Evolutionary conservation across 805 yeast genomes (phyloP), one percentile per base, ranked within the genome.

Genomic region (Candida sithepensis): DNA sequence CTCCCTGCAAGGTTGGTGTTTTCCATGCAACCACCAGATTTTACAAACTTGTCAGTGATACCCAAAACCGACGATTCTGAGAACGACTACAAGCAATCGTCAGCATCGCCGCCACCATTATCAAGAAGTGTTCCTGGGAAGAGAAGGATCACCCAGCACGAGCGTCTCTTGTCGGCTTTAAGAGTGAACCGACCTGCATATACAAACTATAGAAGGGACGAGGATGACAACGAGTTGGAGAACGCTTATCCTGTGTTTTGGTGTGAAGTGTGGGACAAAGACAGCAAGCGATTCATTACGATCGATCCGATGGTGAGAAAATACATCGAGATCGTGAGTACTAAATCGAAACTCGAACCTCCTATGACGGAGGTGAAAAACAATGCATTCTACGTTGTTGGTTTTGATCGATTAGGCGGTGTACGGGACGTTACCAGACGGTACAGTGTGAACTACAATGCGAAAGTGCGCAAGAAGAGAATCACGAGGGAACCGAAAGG

Each of bases 191-290:
- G 50, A 45, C 50, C 57, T 36, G 32, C 60, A 6, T 59, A 53
- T 45, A 46, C 57, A 3, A 53, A 52, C 41, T 44, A 26, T 28
- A 45, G 23, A 32, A 20, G 28, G 26, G 44, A 41, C 7, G 50
- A 51, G 10, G 41, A 47, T 12, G 48, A 49, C 9, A 46, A 22
- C 6, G 45, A 48, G 1, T 48, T 43, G 18, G 51, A 51, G 16
- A 53, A 53, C 1, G 47, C 50, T 8, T 84, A 71, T 58, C 97
- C 97, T 0, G 74, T 90, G 0, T 90, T 84, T 60, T 94, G 99
- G 99, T 82, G 82, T 20, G 99, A 94, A 63, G 96, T 87, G 0
- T 92, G 96, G 96, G 91, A 92, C 61, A 76, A 77, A 43, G 79
- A 75, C 48, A 67, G 80, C 4, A 75, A 81, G 49, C 78, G 74